Evolutionary conservation across 2,329 filamentous ascomycete genomes (phyloP), one percentile per base, ranked within the genome.

Genomic region (Coccinonectria pachysandricola): DNA sequence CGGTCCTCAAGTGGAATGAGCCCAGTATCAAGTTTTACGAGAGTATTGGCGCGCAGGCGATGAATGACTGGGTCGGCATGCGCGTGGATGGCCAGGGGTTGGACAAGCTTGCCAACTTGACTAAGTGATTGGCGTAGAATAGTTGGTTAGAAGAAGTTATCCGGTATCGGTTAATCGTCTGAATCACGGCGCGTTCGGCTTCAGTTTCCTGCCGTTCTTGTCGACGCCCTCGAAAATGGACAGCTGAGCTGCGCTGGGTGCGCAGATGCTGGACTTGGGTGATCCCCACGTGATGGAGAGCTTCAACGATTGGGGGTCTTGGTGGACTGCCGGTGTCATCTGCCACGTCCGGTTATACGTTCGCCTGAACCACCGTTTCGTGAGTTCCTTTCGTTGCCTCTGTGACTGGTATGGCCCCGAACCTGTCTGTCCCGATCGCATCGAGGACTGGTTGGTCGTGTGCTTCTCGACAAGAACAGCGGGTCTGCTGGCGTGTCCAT

Each of bases 1-100:
- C 69, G 39, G 91, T 94, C 36, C 57, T 95, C 44, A 88, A 83
- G 59, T 94, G 86, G 86, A 96, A 96, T 49, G 73, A 83, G 62
- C 82, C 84, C 6, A 87, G 80, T 52, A 81, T 96, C 59, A 65
- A 76, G 43, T 95, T 96, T 48, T 96, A 96, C 51, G 65, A 77
- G 54, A 67, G 62, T 32, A 68, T 77, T 27, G 82, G 83, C 1
- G 82, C 81, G 2, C 63, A 57, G 40, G 59, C 62, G 39, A 74
- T 78, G 76, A 60, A 63, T 34, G 77, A 80, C 32, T 88, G 81
- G 82, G 68, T 83, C 10, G 72, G 71, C 3, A 75, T 88, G 71
- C 68, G 82, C 17, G 75, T 86, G 2, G 79, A 86, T 32, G 71
- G 75, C 3, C 70, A 79, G 10, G 69, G 57, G 1, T 48, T 88